phyloP scores from a whole-genome alignment of 768 basidiomycete species.

The Ramaria sp. region DNA sequence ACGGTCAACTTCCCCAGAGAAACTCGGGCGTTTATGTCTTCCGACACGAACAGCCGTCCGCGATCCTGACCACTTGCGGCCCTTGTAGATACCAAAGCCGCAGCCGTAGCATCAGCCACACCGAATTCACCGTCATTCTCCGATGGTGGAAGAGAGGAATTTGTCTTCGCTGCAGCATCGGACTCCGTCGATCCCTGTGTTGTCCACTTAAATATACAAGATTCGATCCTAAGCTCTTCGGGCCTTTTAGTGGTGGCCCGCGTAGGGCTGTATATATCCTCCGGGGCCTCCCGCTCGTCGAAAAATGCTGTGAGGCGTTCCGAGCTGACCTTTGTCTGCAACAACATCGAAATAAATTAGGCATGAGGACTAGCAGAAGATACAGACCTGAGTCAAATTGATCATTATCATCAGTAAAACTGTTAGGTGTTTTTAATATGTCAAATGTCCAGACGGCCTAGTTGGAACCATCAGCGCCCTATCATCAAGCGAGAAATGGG shows the following conservation, averaged over 20 bases:
- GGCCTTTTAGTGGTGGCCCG: conserved; percentile 9
- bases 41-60: conserved; percentile 18
- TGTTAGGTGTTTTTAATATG: conserved; percentile 11
- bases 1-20: conserved; percentile 23
- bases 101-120: not conserved
- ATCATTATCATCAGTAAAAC: conserved; percentile 10
- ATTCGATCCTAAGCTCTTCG: conserved; percentile 20
- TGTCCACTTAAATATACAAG: conserved; percentile 24
- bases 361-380: not conserved
- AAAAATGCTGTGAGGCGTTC: conserved; percentile 28
- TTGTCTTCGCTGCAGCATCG: not conserved
- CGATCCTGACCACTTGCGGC: not conserved
- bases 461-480: not conserved
- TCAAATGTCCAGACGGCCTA: conserved; percentile 8
- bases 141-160: not conserved
- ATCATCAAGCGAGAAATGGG: not conserved
- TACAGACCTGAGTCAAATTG: not conserved
- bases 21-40: conserved; percentile 24
- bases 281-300: conserved; percentile 26
- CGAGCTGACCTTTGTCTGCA: conserved; percentile 22
- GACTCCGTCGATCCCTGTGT: conserved; percentile 7
- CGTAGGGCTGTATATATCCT: conserved; percentile 24
- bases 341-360: not conserved
- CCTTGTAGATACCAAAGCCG: not conserved
- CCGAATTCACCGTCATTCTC: not conserved